Conservation (phyloP, 352 stramenopile genomes). For the Blastocystis sp. region DNA sequence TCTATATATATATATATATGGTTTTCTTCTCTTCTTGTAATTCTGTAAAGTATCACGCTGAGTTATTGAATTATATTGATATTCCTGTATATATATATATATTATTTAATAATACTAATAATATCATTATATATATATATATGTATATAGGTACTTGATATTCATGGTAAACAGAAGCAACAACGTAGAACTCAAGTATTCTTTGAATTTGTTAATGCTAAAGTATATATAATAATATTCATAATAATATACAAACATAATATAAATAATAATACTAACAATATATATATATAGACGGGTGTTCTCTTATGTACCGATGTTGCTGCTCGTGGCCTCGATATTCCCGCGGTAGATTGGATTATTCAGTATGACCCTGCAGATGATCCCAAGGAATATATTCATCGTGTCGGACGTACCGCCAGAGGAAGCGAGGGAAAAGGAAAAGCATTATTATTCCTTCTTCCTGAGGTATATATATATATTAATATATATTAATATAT, state of each 20-base stretch:
- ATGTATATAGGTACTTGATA: too few relatives aligned
- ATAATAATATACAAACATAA: too few relatives aligned
- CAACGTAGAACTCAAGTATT: slow-evolving; percentile 94
- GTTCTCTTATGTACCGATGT: slow-evolving; percentile 94
- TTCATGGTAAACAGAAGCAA: slow-evolving; percentile 96
- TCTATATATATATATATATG: slow-evolving; percentile 29
- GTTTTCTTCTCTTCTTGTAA: slow-evolving; percentile 67
- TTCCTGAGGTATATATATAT: slow-evolving; percentile 54
- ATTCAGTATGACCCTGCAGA: slow-evolving; percentile 89
- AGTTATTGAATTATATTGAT: slow-evolving; percentile 98
- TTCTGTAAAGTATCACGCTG: slow-evolving; percentile 90
- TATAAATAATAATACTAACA: too few relatives aligned
- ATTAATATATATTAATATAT: too few relatives aligned
- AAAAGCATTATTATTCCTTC: slow-evolving; percentile 84
- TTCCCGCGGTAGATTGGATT: slow-evolving; percentile 91
- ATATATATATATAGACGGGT: too few relatives aligned
- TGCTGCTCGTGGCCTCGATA: slow-evolving; percentile 81
- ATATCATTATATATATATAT: too few relatives aligned
- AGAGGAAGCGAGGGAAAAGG: slow-evolving; percentile 64
- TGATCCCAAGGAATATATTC: slow-evolving; percentile 93
- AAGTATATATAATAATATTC: too few relatives aligned
- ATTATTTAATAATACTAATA: too few relatives aligned
- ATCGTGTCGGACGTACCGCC: slow-evolving; percentile 51
- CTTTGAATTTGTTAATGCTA: slow-evolving; percentile 91
- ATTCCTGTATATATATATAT: too few relatives aligned